phyloP scores from a whole-genome alignment of 805 yeast genomes.

The Alloascoidea africana region DNA sequence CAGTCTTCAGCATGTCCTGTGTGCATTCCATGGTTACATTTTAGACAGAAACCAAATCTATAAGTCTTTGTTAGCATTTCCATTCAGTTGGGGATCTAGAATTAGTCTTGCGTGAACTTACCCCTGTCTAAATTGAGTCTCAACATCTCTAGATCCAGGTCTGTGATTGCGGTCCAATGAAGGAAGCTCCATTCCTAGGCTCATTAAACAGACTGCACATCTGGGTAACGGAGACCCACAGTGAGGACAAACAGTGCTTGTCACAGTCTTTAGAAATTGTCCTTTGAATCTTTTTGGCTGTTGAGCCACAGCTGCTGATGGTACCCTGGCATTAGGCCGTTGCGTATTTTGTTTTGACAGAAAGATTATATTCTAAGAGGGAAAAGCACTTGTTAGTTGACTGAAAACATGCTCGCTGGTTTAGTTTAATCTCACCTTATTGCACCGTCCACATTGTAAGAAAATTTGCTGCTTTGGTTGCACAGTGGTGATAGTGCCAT shows the following conservation, averaged over 20 bases:
- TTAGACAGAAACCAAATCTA: slow-evolving; percentile 81
- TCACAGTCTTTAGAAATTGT: neutral
- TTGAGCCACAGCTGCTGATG: neutral
- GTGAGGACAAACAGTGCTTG: slow-evolving; percentile 44
- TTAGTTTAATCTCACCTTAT: slow-evolving; percentile 25
- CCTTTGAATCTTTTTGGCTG: neutral
- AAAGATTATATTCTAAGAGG: too few species aligned
- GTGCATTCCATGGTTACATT: slow-evolving; percentile 90
- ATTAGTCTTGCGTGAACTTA: slow-evolving; percentile 5
- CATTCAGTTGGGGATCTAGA: too few species aligned
- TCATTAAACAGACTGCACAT: slow-evolving; percentile 76
- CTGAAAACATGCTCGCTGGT: too few species aligned
- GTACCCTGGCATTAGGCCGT: too few species aligned
- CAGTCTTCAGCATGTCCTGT: slow-evolving; percentile 94
- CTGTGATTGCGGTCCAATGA: slow-evolving; percentile 10
- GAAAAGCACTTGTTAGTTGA: too few species aligned
- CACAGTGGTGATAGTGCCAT: slow-evolving; percentile 30
- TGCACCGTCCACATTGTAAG: slow-evolving; percentile 73
- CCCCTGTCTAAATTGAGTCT: slow-evolving; percentile 1
- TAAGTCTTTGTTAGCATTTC: neutral
- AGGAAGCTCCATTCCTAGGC: slow-evolving; percentile 39
- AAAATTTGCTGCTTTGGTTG: slow-evolving; percentile 60
- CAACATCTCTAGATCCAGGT: slow-evolving; percentile 1
- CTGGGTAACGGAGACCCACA: slow-evolving; percentile 83
- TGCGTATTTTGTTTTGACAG: too few species aligned